Percentiles rank a stretch among this genome's conserved stretches.
Evolutionary conservation across 2,329 filamentous ascomycete genomes (phyloP).

Genomic region (Chaetoscypha palmicola): DNA sequence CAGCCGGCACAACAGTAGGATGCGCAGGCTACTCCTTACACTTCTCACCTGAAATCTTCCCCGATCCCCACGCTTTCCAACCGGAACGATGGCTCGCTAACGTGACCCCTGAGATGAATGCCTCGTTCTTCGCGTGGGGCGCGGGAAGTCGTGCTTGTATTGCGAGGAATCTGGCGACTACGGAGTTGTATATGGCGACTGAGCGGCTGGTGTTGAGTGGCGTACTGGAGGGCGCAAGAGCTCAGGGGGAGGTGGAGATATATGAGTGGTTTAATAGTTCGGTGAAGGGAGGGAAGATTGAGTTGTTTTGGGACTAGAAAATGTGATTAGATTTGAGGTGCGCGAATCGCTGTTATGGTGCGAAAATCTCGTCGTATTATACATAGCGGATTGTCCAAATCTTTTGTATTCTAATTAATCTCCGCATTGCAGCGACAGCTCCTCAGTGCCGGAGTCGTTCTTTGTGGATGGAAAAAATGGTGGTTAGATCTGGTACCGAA

Average conservation of each 20-base stretch:
- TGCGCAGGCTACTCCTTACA: constrained; percentile 41
- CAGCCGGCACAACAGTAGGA: constrained; percentile 39
- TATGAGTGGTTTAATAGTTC: constrained; percentile 50
- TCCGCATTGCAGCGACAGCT: no score
- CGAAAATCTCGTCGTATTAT: no score
- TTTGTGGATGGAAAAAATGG: no score
- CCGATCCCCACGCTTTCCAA: constrained; percentile 36
- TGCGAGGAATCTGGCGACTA: constrained; percentile 40
- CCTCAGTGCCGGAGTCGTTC: no score
- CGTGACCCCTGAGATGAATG: constrained; percentile 34
- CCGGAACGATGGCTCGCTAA: constrained; percentile 42
- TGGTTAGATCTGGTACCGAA: no score
- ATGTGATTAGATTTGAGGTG: background rate
- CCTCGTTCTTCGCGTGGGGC: constrained; percentile 43
- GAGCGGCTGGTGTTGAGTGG: constrained; percentile 37
- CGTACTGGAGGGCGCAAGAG: constrained; percentile 38
- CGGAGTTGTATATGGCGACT: constrained; percentile 37
- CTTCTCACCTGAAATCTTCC: constrained; percentile 37
- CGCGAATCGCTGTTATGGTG: no score
- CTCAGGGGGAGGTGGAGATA: constrained; percentile 40
- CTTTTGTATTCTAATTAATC: no score
- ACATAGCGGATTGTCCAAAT: no score
- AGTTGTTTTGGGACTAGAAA: constrained; percentile 25
- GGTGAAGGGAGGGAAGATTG: constrained; percentile 43
- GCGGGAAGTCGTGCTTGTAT: constrained; percentile 43